Evolutionary conservation across 306 rosid species (phyloP), one percentile per base, ranked within the genome.

Genomic region (Rosa lucieae): DNA sequence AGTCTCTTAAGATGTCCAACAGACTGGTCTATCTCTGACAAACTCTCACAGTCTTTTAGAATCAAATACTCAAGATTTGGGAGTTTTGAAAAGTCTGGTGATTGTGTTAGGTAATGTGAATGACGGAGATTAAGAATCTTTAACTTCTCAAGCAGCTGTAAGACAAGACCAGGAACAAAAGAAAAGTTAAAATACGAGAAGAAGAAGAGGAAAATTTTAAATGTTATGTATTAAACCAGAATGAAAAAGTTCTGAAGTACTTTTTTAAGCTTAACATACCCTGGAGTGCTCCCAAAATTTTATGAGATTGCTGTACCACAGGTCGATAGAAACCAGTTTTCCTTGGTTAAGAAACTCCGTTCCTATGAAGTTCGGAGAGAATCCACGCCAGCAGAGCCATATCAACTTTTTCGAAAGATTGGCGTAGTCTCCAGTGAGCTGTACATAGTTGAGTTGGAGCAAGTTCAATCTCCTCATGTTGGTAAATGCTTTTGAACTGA

Each of bases 61-160:
- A 32, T 32, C 35, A 32, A 32, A 32, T 32, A 32, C 35, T 32
- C 2, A 1, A 29, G 29, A 29, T 29, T 1, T 29, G 29, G 29
- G 29, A 29, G 29, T 29, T 29, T 1, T 32, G 35, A 32, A 32
- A 32, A 32, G 35, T 32, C 35, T 32, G 92, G 89, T 0, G 84
- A 80, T 12, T 10, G 21, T 15, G 39, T 75, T 49, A 88, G 62
- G 67, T 56, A 0, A 46, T n/a, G 55, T n/a, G 87, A 88, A 67
- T 84, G 85, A 65, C 85, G 78, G 13, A 88, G 84, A 80, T 88
- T 86, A 0, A 56, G 63, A 6, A 56, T 56, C 32, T 56, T 5
- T 1, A 56, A 9, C 2, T n/a, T 56, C 63, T 2, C 1, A 56
- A 56, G 32, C 29, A 5, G 0, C 63, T 56, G 29, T 20, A 8